Base-by-base conservation (phyloP, 352 stramenopile genomes). In the Thraustotheca clavata region DNA sequence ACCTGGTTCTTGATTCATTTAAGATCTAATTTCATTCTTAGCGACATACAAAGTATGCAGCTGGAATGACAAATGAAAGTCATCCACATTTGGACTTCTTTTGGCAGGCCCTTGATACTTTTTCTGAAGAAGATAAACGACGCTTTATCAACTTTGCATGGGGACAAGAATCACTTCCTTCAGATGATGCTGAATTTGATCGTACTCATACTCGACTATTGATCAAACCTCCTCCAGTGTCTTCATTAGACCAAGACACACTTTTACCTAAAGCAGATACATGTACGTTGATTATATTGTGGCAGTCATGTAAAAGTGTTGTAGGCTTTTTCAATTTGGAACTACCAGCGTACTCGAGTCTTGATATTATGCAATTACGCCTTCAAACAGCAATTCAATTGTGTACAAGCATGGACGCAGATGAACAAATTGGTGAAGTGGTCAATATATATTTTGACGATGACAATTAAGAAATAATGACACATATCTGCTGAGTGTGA, bases 131-230 rank as follows among this genome's bases (percentile, higher is more conserved):
- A 31, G 87, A 93, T 68, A 90, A 88, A 67, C 78, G 79, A 4
- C 76, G 77, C 0, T 93, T 93, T 57, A 87, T 93, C 62, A 89
- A 89, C 49, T 93, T 93, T 59, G 83, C 83, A 0, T 93, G 83
- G 83, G 83, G 83, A 4, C 83, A 93, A 69, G 80, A 90, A 50
- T 88, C 81, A 0, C 55, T 93, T 18, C 83, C 83, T 1, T 79
- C 76, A 0, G 81, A 87, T 49, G 83, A 93, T 55, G 83, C 79
- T 4, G 83, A 90, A 67, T 93, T 91, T 39, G 79, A 89, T 69
- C 77, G 80, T 0, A 89, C 79, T 5, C 79, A 88, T 48, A 89
- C 83, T 14, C 73, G 83, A 3, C 46, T 92, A 38, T 69, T 90
- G 22, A 80, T 92, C 54, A 92, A 92, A 66, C 69, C 77, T 27